Base-by-base conservation (phyloP, 192 early-diverging fungal species). In the Umbelopsis sp. region DNA sequence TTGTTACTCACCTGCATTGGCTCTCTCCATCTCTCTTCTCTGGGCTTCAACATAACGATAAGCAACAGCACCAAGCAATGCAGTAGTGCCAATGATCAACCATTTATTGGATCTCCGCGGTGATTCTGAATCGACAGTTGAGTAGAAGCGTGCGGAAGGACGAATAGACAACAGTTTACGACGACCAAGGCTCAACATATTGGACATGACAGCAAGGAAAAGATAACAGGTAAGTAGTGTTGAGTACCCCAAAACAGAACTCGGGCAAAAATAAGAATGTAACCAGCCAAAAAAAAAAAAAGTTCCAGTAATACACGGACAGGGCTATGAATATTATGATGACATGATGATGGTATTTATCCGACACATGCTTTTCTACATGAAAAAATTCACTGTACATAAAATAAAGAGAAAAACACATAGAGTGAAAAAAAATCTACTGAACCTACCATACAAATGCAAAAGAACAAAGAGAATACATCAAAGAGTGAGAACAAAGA, bases 51-150 rank as follows among this genome's bases (percentile, higher is more conserved):
- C 17, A 12, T 62, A 62, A 34, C 56, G 56, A 20, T 62, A 62
- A 4, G 16, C 56, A 11, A 62, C 56, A 16, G 12, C 56, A 34
- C 56, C 56, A 2, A 62, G 29, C 31, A 62, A 34, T 11, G 56
- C 56, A 14, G 56, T 62, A 1, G 32, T 34, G 4, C 56, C 56
- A 32, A 62, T 11, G n/a, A 62, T 62, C 29, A 62, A 34, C 56
- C 56, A 62, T 31, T 62, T 62, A 31, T 62, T 62, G 2, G 56
- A 62, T 62, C 56, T 62, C 56, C 56, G 56, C 56, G 56, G 56
- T 11, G 56, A 31, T 62, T 62, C 56, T 20, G 56, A 62, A 31
- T 62, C 56, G 56, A 62, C 56, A 20, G 56, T 62, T 4, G 56
- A 62, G 56, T 62, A 62, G 29, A 29, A 34, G 31, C 56, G 56